A percentile compares a stretch with the other conserved stretches of the same genome.
These are phyloP conservation scores for Rhizopus sp. DNA, from an alignment of 371 early-diverging fungal genomes.

Conservation along the genomic window DNA sequence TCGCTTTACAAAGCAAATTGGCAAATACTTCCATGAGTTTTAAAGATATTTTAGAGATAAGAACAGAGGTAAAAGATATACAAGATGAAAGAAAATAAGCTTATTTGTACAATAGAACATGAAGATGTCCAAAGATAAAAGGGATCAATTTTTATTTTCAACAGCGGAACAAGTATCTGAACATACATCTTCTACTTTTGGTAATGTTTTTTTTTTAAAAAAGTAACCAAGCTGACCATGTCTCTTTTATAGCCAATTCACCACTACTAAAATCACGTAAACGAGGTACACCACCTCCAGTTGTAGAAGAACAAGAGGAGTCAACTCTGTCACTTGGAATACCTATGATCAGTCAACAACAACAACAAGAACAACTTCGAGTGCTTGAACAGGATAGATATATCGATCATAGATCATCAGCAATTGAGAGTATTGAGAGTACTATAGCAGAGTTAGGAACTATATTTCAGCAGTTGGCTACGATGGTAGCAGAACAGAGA, in stretches of 20 bases:
- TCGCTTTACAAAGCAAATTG: slow-evolving; percentile 86
- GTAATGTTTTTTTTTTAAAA: slow-evolving; percentile 28
- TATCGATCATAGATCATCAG: slow-evolving; percentile 82
- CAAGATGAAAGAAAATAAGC: not conserved
- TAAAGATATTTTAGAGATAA: slow-evolving; percentile 90
- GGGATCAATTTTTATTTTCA: slow-evolving; percentile 61
- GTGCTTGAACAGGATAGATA: slow-evolving; percentile 64
- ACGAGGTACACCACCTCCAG: slow-evolving; percentile 26
- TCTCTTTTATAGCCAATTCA: slow-evolving; percentile 47
- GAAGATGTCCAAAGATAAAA: slow-evolving; percentile 72
- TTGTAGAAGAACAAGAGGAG: slow-evolving; percentile 31
- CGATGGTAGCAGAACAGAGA: slow-evolving; percentile 93
- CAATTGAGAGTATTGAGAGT: slow-evolving; percentile 94
- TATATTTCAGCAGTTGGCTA: slow-evolving; percentile 93
- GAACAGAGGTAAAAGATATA: slow-evolving; percentile 66
- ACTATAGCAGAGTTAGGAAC: slow-evolving; percentile 97
- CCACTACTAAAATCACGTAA: slow-evolving; percentile 59
- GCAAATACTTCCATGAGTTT: slow-evolving; percentile 89
- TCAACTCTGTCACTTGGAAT: slow-evolving; percentile 50
- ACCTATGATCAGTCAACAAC: slow-evolving; percentile 51
- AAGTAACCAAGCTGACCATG: not conserved
- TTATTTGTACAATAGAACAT: slow-evolving; percentile 53
- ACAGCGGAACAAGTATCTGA: slow-evolving; percentile 37
- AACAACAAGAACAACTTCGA: slow-evolving; percentile 64
- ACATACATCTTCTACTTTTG: slow-evolving; percentile 22